Percentiles rank a stretch among this genome's conserved stretches.
phyloP scores from a whole-genome alignment of 2,329 filamentous ascomycete species.

The Aphanocladium album region DNA sequence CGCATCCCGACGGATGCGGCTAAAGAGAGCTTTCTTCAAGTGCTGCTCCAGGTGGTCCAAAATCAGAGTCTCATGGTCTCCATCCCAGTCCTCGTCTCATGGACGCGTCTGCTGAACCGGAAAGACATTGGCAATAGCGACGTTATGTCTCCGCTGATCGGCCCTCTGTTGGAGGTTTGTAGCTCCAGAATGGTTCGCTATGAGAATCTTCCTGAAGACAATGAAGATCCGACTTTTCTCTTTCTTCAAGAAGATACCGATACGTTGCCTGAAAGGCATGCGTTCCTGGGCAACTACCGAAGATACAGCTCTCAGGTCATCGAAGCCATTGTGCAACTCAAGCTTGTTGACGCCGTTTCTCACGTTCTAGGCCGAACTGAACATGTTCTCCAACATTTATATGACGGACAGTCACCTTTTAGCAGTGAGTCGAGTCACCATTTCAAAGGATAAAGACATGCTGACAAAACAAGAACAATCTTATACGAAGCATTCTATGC shows the following conservation, averaged over 20 bases:
- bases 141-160: constrained; percentile 59
- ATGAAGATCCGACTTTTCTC: constrained; percentile 69
- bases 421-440: constrained; percentile 45
- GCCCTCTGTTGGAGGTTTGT: constrained; percentile 74
- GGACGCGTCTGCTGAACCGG: constrained; percentile 76
- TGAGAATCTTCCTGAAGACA: constrained; percentile 78
- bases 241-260: constrained; percentile 93
- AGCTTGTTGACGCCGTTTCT: constrained; percentile 76
- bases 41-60: constrained; percentile 74
- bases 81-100: constrained; percentile 85
- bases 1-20: constrained; percentile 60
- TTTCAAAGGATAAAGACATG: background rate
- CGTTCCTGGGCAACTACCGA: constrained; percentile 92
- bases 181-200: constrained; percentile 81
- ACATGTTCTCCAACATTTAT: constrained; percentile 67
- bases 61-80: constrained; percentile 88
- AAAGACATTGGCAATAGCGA: constrained; percentile 61
- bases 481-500: constrained; percentile 64
- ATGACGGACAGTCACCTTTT: constrained; percentile 64
- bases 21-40: constrained; percentile 68
- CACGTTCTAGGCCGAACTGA: constrained; percentile 83
- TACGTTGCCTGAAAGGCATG: constrained; percentile 86
- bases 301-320: constrained; percentile 85
- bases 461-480: constrained; percentile 37
- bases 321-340: constrained; percentile 76